Evolutionary conservation across 2,329 filamentous ascomycete species (phyloP), one percentile per base, ranked within the genome.

Genomic region (Sphaerulina vaccinii): DNA sequence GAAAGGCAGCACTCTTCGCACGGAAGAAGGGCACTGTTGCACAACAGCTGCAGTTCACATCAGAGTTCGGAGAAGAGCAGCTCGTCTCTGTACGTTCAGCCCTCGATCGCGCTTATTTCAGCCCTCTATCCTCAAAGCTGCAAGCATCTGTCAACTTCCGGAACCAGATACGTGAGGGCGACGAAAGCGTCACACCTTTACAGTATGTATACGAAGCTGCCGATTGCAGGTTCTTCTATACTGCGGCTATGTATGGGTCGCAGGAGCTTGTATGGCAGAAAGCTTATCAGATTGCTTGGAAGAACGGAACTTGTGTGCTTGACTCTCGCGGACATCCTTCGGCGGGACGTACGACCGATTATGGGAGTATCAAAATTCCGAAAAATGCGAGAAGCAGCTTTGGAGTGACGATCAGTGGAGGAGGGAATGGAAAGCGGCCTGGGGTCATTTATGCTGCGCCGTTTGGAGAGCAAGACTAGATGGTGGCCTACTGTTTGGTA

Each of bases 121-220:
- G 21, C 5, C 35, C 38, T 6, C 32, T 35, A 21, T 37, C 33
- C 3, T 32, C 49, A 7, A 23, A 10, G 19, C 27, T 46, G 36
- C 19, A 11, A 38, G 65, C 71, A n/a, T 62, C 61, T 27, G 66
- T 72, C 22, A 73, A 73, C 29, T 51, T 71, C 11, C 62, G 67
- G 10, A 64, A 67, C 35, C 68, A 67, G 33, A 69, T 72, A 47
- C 62, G 65, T 2, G 58, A 62, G 4, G 58, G 52, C 9, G 62
- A 70, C 35, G 46, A 48, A n/a, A 53, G 49, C 18, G 41, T 49
- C 6, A 72, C 67, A 15, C 71, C 71, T 1, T 58, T 73, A 13
- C 69, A 73, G 51, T 73, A 70, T 55, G 67, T 72, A 27, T 71
- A 73, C 43, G 70, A 73, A 51, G 70, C 71, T 1, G 70, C 70